Evolutionary conservation across 352 stramenopile genomes (phyloP).

Genomic region (Phytophthora lateralis): DNA sequence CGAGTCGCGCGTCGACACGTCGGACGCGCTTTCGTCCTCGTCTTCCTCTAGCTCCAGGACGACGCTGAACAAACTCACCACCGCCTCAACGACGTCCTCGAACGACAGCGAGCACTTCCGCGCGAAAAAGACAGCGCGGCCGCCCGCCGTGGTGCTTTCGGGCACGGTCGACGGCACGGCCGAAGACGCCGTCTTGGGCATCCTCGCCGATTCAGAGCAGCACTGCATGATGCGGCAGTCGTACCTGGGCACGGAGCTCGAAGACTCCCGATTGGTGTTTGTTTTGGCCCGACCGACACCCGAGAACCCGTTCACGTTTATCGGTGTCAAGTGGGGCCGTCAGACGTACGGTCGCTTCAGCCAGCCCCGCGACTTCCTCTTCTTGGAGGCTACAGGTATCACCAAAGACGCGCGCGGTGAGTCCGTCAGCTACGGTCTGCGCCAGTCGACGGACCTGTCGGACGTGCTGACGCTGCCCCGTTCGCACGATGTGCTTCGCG

Average conservation of each 20-base stretch:
- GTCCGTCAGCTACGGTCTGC: slow-evolving; percentile 38
- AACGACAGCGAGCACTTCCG: slow-evolving; percentile 23
- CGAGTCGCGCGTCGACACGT: slow-evolving; percentile 25
- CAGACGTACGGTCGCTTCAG: slow-evolving; percentile 46
- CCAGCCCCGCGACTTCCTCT: slow-evolving; percentile 51
- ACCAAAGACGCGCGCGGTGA: slow-evolving; percentile 37
- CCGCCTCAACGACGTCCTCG: slow-evolving; percentile 24
- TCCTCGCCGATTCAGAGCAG: slow-evolving; percentile 46
- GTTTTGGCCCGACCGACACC: slow-evolving; percentile 36
- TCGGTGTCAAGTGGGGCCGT: slow-evolving; percentile 52
- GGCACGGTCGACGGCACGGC: slow-evolving; percentile 45
- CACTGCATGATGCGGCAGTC: slow-evolving; percentile 45
- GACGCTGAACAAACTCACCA: slow-evolving; percentile 31
- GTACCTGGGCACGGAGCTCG: slow-evolving; percentile 45
- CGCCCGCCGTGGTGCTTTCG: slow-evolving; percentile 41
- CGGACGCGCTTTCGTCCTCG: slow-evolving; percentile 32
- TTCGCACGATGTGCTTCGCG: slow-evolving; percentile 34
- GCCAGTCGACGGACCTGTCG: slow-evolving; percentile 38
- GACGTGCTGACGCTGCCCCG: slow-evolving; percentile 38
- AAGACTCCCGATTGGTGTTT: slow-evolving; percentile 43
- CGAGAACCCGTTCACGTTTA: slow-evolving; percentile 51
- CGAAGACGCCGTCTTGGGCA: slow-evolving; percentile 51
- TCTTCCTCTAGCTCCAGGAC: slow-evolving; percentile 36
- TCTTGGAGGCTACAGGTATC: slow-evolving; percentile 52
- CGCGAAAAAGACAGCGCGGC: slow-evolving; percentile 31